Evolutionary conservation across 305 asterid species (phyloP), one percentile per base, ranked within the genome.

Genomic region (Fraxinus ornus): DNA sequence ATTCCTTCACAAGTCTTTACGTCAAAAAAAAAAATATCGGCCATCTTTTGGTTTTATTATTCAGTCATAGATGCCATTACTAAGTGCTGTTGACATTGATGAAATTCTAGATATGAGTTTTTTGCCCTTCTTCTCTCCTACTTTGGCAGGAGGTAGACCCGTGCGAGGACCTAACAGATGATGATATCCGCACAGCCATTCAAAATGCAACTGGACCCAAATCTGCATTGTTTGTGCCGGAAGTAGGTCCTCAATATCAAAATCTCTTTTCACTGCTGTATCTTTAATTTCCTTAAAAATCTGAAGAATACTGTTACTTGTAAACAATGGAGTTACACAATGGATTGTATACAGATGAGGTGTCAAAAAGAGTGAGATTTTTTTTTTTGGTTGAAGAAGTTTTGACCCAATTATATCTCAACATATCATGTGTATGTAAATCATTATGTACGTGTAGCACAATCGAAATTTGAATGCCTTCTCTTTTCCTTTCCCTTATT

Each of bases 191-290:
- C 19, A 93, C 94, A 84, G 94, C 98, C 87, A 87, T 95, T 83
- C 98, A 93, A 88, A 95, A 95, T 86, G 94, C 98, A 64, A 91
- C 95, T 17, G 98, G 98, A 76, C 88, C 97, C 80, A 90, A 82
- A 82, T 93, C 98, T 84, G 98, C 95, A 76, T 80, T 95, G 35
- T 95, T 92, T 88, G 94, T 95, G 47, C 98, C 98, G 32, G 97
- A 93, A 85, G 97, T 92, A 86, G 86, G 94, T 24, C 86, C 78
- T 84, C 44, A 32, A 77, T 75, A n/a, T 72, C 52, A 33, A 77
- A 4, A 47, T 76, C 55, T 66, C 80, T 30, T 62, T 68, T 80
- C 35, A 84, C 8, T 76, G 4, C 24, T 8, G 33, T 70, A 26
- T 81, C 24, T 47, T 83, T 22, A 19, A 78, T 74, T 78, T 73